phyloP scores from a whole-genome alignment of 805 yeast species.

The Suhomyces sp. region DNA sequence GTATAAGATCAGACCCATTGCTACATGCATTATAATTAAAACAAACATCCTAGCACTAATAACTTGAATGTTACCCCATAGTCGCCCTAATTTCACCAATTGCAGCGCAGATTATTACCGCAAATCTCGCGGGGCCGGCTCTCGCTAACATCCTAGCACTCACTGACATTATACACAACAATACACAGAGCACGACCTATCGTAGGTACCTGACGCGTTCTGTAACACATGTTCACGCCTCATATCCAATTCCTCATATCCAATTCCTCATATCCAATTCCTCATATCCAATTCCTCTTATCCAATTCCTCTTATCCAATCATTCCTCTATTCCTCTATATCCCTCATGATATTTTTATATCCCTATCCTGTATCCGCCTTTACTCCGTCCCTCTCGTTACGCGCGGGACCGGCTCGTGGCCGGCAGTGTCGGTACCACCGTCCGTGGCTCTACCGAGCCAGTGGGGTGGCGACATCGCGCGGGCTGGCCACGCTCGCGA shows the following conservation, averaged over 20 bases:
- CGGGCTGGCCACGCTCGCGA: not conserved
- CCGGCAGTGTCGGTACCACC: not conserved
- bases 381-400: not conserved
- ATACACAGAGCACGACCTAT: not conserved
- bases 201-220: too few species aligned
- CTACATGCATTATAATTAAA: too few species aligned
- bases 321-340: not conserved
- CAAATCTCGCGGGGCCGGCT: not conserved
- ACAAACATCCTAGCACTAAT: too few species aligned
- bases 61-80: too few species aligned
- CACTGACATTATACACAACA: not conserved
- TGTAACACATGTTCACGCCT: too few species aligned
- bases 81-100: not conserved
- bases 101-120: not conserved
- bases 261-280: too few species aligned
- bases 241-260: too few species aligned
- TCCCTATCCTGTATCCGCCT: not conserved
- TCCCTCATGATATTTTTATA: not conserved
- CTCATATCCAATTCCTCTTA: too few species aligned
- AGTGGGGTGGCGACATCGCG: not conserved
- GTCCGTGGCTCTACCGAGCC: not conserved
- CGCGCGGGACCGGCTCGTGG: not conserved
- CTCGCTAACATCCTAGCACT: not conserved
- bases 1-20: too few species aligned
- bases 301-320: too few species aligned